Evolutionary conservation across 1,139 yeast species (phyloP).

Genomic region (Barnettozyma hawaiiensis): DNA sequence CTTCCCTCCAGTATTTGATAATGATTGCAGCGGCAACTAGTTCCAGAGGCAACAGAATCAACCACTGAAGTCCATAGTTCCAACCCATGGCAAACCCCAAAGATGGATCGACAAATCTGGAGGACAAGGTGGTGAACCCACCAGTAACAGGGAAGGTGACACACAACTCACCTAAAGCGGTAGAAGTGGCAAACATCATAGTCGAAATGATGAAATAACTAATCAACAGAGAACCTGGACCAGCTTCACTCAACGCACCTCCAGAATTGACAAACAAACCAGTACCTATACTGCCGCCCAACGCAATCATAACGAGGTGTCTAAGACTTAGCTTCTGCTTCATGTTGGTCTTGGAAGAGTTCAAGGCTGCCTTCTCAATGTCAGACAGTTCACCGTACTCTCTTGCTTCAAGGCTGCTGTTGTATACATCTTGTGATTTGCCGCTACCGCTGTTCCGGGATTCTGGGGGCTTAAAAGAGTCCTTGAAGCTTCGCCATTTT

Average conservation of each 20-base stretch:
- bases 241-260: constrained; percentile 55
- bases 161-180: constrained; percentile 64
- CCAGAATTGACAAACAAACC: constrained; percentile 62
- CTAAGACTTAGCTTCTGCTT: constrained; percentile 60
- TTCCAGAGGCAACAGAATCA: constrained; percentile 64
- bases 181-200: constrained; percentile 62
- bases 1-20: constrained; percentile 57
- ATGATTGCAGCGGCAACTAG: constrained; percentile 70
- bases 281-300: constrained; percentile 83
- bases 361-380: constrained; percentile 58
- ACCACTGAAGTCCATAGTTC: constrained; percentile 70
- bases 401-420: constrained; percentile 39
- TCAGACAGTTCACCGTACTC: constrained; percentile 32
- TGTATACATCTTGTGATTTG: constrained; percentile 49
- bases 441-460: too few species aligned
- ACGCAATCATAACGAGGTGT: constrained; percentile 74
- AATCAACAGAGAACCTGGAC: constrained; percentile 62
- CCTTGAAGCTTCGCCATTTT: constrained; percentile 37
- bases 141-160: constrained; percentile 68
- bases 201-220: constrained; percentile 49
- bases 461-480: constrained; percentile 46
- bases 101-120: constrained; percentile 62
- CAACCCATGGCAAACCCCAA: constrained; percentile 76
- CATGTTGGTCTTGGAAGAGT: constrained; percentile 69
- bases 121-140: constrained; percentile 63